Evolutionary conservation across 2,329 filamentous ascomycete genomes (phyloP), one percentile per base, ranked within the genome.

Genomic region (Rhynchosporium graminicola): DNA sequence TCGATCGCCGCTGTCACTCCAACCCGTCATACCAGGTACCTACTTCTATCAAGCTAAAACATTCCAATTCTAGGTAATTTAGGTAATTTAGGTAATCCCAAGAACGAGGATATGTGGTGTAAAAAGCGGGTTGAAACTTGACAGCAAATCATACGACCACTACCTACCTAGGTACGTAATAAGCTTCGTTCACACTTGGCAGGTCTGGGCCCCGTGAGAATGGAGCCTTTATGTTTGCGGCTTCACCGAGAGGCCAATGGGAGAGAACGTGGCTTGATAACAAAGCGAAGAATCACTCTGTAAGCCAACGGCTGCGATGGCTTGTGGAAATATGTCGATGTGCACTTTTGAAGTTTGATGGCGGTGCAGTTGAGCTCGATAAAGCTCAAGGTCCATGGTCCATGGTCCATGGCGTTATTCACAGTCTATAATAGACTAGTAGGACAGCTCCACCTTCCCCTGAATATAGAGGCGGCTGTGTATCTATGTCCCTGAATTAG

Each of bases 1-100:
- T 26, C 43, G 47, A 58, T 60, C 47, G 33, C 57, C 57, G 65
- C 46, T 68, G 65, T 69, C 65, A 71, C 66, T 55, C 51, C 59
- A 45, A 64, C 13, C 43, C 67, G 65, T 67, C 64, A 68, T 60
- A 52, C 9, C 62, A 60, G 56, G 67, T 52, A 20, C 20, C 20
- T 20, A 20, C 20, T 20, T 20, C 20, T 20, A 20, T 20, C 20
- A 20, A 20, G 20, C 20, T 20, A 20, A 20, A 20, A 20, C 20
- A 20, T 20, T 20, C 20, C 20, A 20, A 20, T 20, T 20, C 20
- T 20, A 20, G 20, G 20, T 20, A 20, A 20, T 20, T 20, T 20
- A 20, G 20, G 1, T 20, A 20, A 20, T 20, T 20, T 20, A 20
- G 20, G 1, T 20, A 20, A 20, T 20, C 20, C 20, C 20, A 20